A percentile compares a stretch with the other conserved stretches of the same genome.
Conservation (phyloP, 192 early-diverging fungal genomes). For the Gamsiella multidivaricata region DNA sequence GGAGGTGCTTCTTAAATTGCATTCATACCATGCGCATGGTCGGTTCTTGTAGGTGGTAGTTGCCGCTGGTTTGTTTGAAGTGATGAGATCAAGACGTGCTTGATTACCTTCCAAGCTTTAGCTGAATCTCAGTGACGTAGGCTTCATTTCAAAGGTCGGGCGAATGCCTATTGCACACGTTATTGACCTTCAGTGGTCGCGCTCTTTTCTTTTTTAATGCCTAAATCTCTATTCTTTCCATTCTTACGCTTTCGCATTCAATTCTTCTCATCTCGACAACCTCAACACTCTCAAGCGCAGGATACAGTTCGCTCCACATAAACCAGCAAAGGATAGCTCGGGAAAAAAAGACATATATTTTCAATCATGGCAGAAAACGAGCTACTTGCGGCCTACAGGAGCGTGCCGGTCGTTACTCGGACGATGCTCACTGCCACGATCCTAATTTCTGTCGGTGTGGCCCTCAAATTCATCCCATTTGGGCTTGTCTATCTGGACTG, state of each 20-base stretch:
- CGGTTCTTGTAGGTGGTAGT: background rate
- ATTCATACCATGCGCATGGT: slow-evolving; percentile 36
- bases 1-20: too few species aligned
- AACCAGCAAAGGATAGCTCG: background rate
- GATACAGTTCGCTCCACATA: too few species aligned
- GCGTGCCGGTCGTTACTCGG: slow-evolving; percentile 71
- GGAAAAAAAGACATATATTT: background rate
- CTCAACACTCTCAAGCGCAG: background rate
- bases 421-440: slow-evolving; percentile 62
- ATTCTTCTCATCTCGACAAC: background rate
- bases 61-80: background rate
- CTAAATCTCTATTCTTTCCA: background rate
- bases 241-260: background rate
- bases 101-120: background rate
- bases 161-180: too few species aligned
- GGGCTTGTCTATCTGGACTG: slow-evolving; percentile 64
- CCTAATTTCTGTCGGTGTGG: slow-evolving; percentile 55
- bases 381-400: slow-evolving; percentile 59
- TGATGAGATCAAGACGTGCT: background rate
- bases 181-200: too few species aligned
- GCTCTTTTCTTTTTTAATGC: too few species aligned
- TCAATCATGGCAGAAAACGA: slow-evolving; percentile 60
- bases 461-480: slow-evolving; percentile 53
- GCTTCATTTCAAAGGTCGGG: too few species aligned
- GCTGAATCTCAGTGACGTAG: too few species aligned